phyloP scores from a whole-genome alignment of 2,329 filamentous ascomycete genomes.

The Immersiporthe knoxdaviesiana region DNA sequence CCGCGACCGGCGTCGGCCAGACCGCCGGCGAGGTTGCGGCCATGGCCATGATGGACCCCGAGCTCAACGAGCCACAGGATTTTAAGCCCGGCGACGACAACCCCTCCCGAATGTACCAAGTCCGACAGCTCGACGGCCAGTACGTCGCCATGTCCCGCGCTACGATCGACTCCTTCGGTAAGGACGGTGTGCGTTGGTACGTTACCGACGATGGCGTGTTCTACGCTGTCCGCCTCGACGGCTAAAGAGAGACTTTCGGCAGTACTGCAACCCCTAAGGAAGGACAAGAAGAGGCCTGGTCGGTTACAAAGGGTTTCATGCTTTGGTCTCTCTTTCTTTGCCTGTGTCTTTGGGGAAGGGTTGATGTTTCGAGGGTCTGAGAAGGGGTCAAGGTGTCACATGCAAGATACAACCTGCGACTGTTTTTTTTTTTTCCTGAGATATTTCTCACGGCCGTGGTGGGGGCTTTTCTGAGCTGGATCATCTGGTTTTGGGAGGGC shows the following conservation, averaged over 20 bases:
- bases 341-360: not conserved
- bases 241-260: not conserved
- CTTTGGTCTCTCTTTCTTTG: not conserved
- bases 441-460: not conserved
- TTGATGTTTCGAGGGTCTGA: not conserved
- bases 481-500: not conserved
- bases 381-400: not conserved
- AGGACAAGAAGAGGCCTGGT: not conserved
- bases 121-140: conserved; percentile 62
- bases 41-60: conserved; percentile 53
- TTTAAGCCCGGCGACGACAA: conserved; percentile 66
- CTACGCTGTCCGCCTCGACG: conserved; percentile 60
- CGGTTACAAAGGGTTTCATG: not conserved
- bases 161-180: conserved; percentile 60
- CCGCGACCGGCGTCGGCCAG: conserved; percentile 54
- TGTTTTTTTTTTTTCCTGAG: not conserved
- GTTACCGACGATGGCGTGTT: conserved; percentile 60
- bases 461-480: not conserved
- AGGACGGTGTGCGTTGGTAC: conserved; percentile 61
- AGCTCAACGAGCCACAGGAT: conserved; percentile 61
- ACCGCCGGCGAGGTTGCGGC: conserved; percentile 52
- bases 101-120: conserved; percentile 63
- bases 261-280: not conserved
- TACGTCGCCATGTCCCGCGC: conserved; percentile 63
- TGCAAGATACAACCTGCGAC: not conserved